Percentiles rank a stretch among this genome's conserved stretches.
phyloP scores from a whole-genome alignment of 2,329 filamentous ascomycete species.

The Aspergillus clavatus region DNA sequence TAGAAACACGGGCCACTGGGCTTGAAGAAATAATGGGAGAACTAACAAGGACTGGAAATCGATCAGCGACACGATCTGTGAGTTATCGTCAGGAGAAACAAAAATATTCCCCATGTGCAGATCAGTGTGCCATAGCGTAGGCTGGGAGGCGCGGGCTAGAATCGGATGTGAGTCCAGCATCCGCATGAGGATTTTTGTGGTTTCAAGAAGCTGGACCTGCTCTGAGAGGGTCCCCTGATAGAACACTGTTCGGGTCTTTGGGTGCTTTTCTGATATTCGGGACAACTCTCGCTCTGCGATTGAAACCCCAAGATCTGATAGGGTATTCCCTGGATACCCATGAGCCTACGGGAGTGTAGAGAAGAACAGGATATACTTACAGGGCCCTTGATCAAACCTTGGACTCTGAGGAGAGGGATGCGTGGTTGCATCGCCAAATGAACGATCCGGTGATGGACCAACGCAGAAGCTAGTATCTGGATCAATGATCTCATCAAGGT shows the following conservation, averaged over 20 bases:
- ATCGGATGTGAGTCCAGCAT: conserved; percentile 13
- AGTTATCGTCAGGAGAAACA: conserved; percentile 16
- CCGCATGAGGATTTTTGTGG: conserved; percentile 9
- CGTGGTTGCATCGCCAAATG: conserved; percentile 4
- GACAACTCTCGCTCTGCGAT: conserved; percentile 15
- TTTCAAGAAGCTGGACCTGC: conserved; percentile 11
- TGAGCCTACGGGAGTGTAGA: conserved; percentile 6
- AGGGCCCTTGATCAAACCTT: conserved; percentile 11
- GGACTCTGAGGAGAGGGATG: background rate
- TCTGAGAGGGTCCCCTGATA: conserved; percentile 11
- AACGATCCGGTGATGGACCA: conserved; percentile 17
- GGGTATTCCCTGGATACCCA: conserved; percentile 11
- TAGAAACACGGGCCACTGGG: conserved; percentile 24
- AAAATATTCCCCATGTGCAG: conserved; percentile 34
- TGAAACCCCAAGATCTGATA: conserved; percentile 12
- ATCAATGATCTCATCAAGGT: conserved; percentile 12
- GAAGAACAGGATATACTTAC: conserved; percentile 8
- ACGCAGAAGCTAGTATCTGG: conserved; percentile 12
- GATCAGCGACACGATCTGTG: conserved; percentile 20
- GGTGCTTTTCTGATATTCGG: conserved; percentile 7
- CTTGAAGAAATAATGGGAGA: conserved; percentile 26
- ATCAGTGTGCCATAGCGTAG: conserved; percentile 22
- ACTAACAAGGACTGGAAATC: conserved; percentile 24
- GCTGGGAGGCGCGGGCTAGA: conserved; percentile 10
- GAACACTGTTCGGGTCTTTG: conserved; percentile 1